Conservation (phyloP, 345 rosid genomes). For the Bruguiera parviflora region DNA sequence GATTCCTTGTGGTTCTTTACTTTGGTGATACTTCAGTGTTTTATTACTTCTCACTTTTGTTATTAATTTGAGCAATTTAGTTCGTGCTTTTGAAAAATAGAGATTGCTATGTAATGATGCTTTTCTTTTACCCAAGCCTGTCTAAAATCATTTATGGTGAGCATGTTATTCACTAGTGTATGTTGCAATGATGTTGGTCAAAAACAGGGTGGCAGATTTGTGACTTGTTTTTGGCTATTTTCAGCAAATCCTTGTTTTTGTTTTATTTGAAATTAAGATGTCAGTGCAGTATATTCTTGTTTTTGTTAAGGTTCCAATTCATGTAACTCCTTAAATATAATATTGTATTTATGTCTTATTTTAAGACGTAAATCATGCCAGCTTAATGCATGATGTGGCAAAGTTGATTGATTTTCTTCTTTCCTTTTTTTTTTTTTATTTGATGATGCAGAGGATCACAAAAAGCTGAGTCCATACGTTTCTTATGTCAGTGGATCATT, state of each 20-base stretch:
- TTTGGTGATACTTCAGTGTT: neutral
- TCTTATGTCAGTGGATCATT: conserved; percentile 85
- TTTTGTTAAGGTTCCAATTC: neutral
- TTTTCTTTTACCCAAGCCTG: neutral
- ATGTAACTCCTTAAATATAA: neutral
- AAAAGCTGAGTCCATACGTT: conserved; percentile 73
- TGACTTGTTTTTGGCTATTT: neutral
- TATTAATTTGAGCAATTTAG: no score
- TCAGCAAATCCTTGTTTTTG: neutral
- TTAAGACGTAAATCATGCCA: neutral
- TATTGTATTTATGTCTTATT: neutral
- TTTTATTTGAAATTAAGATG: neutral
- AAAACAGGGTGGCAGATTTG: neutral
- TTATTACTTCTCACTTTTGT: neutral
- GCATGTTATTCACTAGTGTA: no score
- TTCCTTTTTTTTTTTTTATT: neutral
- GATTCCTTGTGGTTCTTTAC: neutral
- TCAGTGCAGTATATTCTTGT: neutral
- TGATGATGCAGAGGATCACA: conserved; percentile 73
- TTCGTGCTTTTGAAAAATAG: no score
- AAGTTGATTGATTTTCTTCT: neutral
- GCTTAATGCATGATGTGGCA: no score
- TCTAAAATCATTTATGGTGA: neutral
- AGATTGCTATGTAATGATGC: no score
- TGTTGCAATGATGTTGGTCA: neutral